Base-by-base conservation (phyloP, 352 stramenopile species). In the Phytophthora pistaciae region DNA sequence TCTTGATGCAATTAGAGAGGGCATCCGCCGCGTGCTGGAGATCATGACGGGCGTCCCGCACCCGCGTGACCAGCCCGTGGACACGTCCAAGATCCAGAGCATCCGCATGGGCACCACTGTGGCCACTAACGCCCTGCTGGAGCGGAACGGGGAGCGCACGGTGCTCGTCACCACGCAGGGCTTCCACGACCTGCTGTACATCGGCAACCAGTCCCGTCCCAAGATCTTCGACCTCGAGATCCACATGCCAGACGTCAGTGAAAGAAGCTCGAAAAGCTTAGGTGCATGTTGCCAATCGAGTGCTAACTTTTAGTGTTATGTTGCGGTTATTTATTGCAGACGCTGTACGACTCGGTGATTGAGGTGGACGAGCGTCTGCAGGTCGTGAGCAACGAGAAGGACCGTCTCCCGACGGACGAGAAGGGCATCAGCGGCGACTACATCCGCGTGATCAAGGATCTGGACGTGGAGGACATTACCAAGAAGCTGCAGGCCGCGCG, bases 81-180 rank as follows among this genome's bases (percentile, higher is more conserved):
- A 97, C 60, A 99, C 96, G 29, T 83, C 80, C 11, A 78, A 85
- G 46, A 99, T 99, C 66, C 93, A 97, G 60, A 98, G 87, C 56
- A 99, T 99, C 72, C 90, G 98, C 29, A 99, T 99, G 98, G 98
- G 98, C 20, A 99, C 98, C 9, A 99, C 98, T 5, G 98, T 99
- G 13, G 98, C 98, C 2, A 99, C 98, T n/a, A 99, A 99, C 75
- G 98, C 98, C 6, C 83, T 99, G 72, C 79, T 99, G 36, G 98
- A 99, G 81, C 84, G 98, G 50, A 85, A 99, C 60, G 98, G 98
- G 21, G 96, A 98, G 70, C 85, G 90, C 20, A 99, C 95, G 65
- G 97, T 93, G 54, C 84, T 99, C 3, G 79, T 99, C 7, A 99
- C 94, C 11, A 99, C 97, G 10, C 83, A 95, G 61, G 97, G 98